Base-by-base conservation (phyloP, 23 red algal species). In the Gracilaria domingensis region DNA sequence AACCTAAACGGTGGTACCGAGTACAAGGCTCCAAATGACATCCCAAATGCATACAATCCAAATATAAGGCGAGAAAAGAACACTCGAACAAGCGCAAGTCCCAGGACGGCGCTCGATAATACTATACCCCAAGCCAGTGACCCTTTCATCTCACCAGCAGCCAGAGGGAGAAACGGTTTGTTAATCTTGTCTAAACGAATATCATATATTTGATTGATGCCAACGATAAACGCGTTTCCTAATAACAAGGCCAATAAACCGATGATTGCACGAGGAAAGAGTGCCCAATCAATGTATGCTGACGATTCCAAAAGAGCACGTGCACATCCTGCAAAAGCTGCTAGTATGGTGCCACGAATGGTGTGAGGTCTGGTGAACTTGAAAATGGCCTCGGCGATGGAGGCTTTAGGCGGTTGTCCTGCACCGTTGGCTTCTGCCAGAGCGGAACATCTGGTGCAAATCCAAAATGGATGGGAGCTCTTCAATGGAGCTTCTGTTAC, bases 341-440 rank as follows among this genome's bases (percentile, higher is more conserved):
- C 97, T 8, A 99, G 80, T 50, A 99, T 82, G 23, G 97, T 99
- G 24, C 97, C 97, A n/a, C 97, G 94, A 28, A 99, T 95, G n/a
- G 97, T 99, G 57, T 99, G 97, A 38, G 97, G 97, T 42, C 97
- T 91, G 20, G 97, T 89, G 57, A 99, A 99, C 76, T 90, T 90
- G 73, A 80, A 42, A 35, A 90, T 35, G 12, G 85, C 85, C 24
- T 80, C 62, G 21, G 54, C 48, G 8, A 89, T 50, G 0, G 51
- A 11, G 23, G 72, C 21, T 54, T 81, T 48, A 9, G n/a, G 79
- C 47, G 53, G 54, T 23, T 37, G 24, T 38, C 38, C 54, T 8
- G 79, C 38, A 0, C 72, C 72, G 26, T 77, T 77, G 72, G 72
- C 72, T 48, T 77, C 72, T 16, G 72, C 72, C 20, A 77, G 45